These are phyloP conservation scores for Medakamo hakoo DNA, from an alignment of 139 green algal species.

Conservation along the genomic window DNA sequence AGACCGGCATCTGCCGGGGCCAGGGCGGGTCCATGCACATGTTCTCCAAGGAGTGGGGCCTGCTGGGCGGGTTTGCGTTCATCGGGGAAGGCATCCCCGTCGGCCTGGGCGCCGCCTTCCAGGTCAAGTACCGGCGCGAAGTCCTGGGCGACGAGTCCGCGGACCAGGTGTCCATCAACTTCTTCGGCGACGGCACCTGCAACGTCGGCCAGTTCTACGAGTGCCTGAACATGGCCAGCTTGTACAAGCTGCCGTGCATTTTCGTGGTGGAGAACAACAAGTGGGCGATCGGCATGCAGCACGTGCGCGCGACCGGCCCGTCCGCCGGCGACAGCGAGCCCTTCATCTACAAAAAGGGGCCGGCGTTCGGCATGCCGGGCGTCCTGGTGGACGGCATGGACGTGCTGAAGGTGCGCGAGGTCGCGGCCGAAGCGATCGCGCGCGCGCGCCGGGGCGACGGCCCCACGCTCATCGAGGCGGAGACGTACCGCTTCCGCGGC, in stretches of 20 bases:
- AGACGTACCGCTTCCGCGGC: constrained; percentile 96
- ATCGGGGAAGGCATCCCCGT: constrained; percentile 96
- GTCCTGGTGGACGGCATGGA: constrained; percentile 96
- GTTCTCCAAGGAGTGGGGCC: constrained; percentile 71
- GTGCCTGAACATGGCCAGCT: constrained; percentile 93
- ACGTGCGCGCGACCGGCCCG: constrained; percentile 59
- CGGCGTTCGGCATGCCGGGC: constrained; percentile 91
- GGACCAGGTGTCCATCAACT: constrained; percentile 66
- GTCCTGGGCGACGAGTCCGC: constrained; percentile 62
- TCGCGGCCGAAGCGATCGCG: constrained; percentile 68
- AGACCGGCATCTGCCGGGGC: constrained; percentile 82
- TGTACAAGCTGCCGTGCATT: constrained; percentile 96
- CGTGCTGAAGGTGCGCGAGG: constrained; percentile 71
- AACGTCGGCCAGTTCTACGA: constrained; percentile 95
- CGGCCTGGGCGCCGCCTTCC: constrained; percentile 84
- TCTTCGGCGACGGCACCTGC: constrained; percentile 86
- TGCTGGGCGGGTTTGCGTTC: constrained; percentile 95
- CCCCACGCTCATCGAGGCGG: constrained; percentile 89
- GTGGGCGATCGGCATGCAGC: constrained; percentile 96
- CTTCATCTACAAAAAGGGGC: constrained; percentile 95
- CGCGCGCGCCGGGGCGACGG: constrained; percentile 77
- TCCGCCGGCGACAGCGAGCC: constrained; percentile 56
- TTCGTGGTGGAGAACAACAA: constrained; percentile 99
- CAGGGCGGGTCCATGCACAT: constrained; percentile 98
- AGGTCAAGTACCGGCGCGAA: constrained; percentile 51